phyloP scores from a whole-genome alignment of 78 protist species.

The Tieghemostelium lacteum region DNA sequence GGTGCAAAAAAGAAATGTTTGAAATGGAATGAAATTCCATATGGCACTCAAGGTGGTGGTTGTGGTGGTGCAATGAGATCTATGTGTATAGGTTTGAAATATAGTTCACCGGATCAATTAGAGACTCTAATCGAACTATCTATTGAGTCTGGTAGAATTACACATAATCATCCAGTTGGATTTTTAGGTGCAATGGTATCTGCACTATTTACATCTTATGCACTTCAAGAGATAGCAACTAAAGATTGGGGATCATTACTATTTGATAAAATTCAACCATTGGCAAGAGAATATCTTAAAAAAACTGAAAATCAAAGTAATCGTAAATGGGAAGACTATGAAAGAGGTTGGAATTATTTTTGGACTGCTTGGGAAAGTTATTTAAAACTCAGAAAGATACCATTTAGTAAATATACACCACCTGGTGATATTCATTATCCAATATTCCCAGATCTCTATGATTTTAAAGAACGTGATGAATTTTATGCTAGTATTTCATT shows the following conservation, averaged over 20 bases:
- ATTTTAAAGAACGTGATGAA: slow-evolving; percentile 64
- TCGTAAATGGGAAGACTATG: slow-evolving; percentile 11
- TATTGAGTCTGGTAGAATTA: slow-evolving; percentile 78
- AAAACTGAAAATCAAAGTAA: slow-evolving; percentile 25
- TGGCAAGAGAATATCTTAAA: slow-evolving; percentile 50
- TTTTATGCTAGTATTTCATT: slow-evolving; percentile 62
- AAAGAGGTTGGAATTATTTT: slow-evolving; percentile 74
- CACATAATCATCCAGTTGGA: slow-evolving; percentile 84
- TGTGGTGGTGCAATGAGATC: slow-evolving; percentile 86
- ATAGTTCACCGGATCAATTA: slow-evolving; percentile 3
- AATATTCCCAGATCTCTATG: slow-evolving; percentile 70
- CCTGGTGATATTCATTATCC: slow-evolving; percentile 15
- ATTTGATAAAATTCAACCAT: slow-evolving; percentile 45
- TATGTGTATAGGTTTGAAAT: slow-evolving; percentile 78
- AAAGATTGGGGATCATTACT: slow-evolving; percentile 32
- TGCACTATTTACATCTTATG: slow-evolving; percentile 82
- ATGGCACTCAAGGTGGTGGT: slow-evolving; percentile 53
- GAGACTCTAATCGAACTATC: slow-evolving; percentile 23
- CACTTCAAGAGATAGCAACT: slow-evolving; percentile 46
- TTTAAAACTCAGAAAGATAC: slow-evolving; percentile 48
- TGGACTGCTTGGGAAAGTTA: slow-evolving; percentile 56
- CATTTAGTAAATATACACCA: background rate
- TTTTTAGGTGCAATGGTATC: slow-evolving; percentile 78
- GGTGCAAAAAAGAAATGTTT: background rate
- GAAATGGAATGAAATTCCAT: slow-evolving; percentile 36